A percentile compares a stretch with the other conserved stretches of the same genome.
These are phyloP conservation scores for Discostella pseudostelligera DNA, from an alignment of 108 stramenopile genomes.

Conservation along the genomic window DNA sequence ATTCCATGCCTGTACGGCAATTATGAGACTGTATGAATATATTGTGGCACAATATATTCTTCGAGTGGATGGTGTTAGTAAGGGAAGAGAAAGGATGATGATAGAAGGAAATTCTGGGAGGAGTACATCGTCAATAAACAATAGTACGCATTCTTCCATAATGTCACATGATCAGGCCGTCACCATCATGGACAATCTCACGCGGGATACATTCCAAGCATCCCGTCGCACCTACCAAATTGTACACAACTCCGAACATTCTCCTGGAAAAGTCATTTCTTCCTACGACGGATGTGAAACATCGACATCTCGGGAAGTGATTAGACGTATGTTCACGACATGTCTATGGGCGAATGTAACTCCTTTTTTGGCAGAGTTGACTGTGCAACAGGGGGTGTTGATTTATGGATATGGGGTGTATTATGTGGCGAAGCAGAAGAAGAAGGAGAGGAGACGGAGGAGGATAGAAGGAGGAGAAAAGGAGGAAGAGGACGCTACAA, in stretches of 20 bases:
- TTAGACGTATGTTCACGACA: constrained; percentile 45
- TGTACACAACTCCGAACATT: constrained; percentile 31
- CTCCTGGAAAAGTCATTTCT: constrained; percentile 40
- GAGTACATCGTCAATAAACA: too few species aligned
- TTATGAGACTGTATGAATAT: constrained; percentile 50
- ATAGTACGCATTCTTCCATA: too few species aligned
- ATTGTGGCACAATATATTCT: constrained; percentile 31
- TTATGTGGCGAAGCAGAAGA: constrained; percentile 40
- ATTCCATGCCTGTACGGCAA: constrained; percentile 41
- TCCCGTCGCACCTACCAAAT: constrained; percentile 42
- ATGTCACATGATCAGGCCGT: constrained; percentile 32
- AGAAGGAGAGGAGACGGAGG: constrained; percentile 17
- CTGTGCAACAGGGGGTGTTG: constrained; percentile 47
- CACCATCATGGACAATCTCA: constrained; percentile 45
- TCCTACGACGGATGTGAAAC: constrained; percentile 33
- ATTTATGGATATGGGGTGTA: constrained; percentile 45
- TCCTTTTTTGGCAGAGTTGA: constrained; percentile 50
- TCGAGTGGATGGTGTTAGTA: constrained; percentile 17
- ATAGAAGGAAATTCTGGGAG: neutral
- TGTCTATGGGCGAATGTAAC: constrained; percentile 51
- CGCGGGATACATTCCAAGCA: constrained; percentile 44
- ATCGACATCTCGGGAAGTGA: constrained; percentile 30
- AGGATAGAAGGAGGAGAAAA: neutral
- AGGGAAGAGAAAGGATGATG: constrained; percentile 1
- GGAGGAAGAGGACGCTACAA: neutral